phyloP scores from a whole-genome alignment of 2,329 filamentous ascomycete species.

The Phoma sp. region DNA sequence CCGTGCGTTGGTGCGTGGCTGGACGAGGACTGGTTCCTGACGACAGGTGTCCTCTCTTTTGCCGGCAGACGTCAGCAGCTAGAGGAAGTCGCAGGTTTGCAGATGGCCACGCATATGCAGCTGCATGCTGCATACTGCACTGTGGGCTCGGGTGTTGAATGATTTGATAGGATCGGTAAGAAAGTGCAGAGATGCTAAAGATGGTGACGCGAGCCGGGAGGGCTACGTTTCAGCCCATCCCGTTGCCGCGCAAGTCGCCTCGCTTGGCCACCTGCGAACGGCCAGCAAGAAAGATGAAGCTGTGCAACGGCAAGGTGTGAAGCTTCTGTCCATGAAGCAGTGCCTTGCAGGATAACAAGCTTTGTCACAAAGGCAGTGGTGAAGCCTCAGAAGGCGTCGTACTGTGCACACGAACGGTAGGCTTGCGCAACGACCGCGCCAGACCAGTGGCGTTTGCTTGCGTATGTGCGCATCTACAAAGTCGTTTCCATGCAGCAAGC shows the following conservation, averaged over 20 bases:
- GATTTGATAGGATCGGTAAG: slow-evolving; percentile 1
- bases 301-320: slow-evolving; percentile 1
- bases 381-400: neutral
- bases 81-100: neutral
- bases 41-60: slow-evolving; percentile 6
- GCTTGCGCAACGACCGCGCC: slow-evolving; percentile 6
- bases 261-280: slow-evolving; percentile 13
- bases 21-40: neutral
- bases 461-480: no score
- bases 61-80: slow-evolving; percentile 1
- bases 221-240: slow-evolving; percentile 16
- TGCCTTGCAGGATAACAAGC: slow-evolving; percentile 10
- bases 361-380: neutral
- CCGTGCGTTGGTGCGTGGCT: neutral
- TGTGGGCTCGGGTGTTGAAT: neutral
- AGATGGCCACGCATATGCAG: slow-evolving; percentile 3
- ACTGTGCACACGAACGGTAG: neutral
- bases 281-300: slow-evolving; percentile 6
- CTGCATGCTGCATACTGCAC: neutral
- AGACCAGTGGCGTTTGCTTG: neutral
- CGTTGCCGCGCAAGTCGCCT: slow-evolving; percentile 11
- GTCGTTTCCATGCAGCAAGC: no score
- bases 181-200: slow-evolving; percentile 6
- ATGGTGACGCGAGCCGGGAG: slow-evolving; percentile 2
- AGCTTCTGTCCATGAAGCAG: neutral